These are phyloP conservation scores for Monilinia vaccinii-corymbosi DNA, from an alignment of 2,329 filamentous ascomycete genomes.

Conservation along the genomic window DNA sequence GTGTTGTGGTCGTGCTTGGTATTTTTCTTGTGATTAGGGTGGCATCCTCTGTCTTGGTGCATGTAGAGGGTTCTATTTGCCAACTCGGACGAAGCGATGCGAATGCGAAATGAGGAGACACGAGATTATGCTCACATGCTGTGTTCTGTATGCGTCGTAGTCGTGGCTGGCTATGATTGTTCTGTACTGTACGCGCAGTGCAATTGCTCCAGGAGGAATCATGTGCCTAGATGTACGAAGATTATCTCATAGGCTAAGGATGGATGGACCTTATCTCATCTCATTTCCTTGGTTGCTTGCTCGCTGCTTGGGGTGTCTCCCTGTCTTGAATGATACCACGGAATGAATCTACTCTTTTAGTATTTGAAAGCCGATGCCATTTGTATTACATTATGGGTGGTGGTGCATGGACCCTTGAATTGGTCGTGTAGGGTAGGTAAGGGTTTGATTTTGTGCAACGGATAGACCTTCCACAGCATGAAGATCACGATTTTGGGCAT, in stretches of 20 bases:
- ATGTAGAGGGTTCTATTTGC: neutral
- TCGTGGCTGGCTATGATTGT: slow-evolving; percentile 2
- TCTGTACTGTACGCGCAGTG: neutral
- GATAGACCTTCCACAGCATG: neutral
- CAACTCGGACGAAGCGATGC: neutral
- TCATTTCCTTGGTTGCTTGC: neutral
- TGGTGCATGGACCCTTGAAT: neutral
- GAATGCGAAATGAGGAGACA: neutral
- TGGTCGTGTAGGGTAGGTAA: neutral
- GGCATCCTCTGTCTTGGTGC: slow-evolving; percentile 5
- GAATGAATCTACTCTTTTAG: neutral
- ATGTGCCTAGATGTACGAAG: neutral
- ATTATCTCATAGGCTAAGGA: neutral
- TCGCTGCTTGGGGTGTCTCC: neutral
- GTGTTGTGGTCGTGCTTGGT: slow-evolving; percentile 11
- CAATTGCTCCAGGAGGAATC: neutral
- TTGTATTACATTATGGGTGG: neutral
- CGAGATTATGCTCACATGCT: neutral
- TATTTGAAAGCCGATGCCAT: neutral
- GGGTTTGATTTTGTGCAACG: neutral
- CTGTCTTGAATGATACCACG: neutral
- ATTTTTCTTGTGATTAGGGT: slow-evolving; percentile 5
- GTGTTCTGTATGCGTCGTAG: slow-evolving; percentile 3
- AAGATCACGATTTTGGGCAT: neutral
- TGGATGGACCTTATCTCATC: neutral